Percentiles rank a stretch among this genome's conserved stretches.
Evolutionary conservation across 2,329 filamentous ascomycete species (phyloP).

Genomic region (Sarocladium oryzae): DNA sequence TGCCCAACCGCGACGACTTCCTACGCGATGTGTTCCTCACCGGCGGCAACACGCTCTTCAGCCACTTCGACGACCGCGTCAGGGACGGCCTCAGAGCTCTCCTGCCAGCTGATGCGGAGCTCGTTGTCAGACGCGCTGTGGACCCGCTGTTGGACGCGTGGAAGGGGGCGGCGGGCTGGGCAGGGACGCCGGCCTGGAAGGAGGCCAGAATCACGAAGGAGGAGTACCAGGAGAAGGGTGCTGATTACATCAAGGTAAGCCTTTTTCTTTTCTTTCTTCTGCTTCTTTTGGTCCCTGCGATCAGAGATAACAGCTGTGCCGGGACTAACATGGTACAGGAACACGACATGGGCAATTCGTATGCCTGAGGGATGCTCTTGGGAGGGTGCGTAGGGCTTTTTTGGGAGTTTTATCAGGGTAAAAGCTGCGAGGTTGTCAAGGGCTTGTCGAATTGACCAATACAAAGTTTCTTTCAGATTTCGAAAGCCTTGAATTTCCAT

Average conservation of each 20-base stretch:
- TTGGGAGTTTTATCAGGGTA: not conserved
- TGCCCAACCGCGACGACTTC: constrained; percentile 57
- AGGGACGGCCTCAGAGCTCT: constrained; percentile 64
- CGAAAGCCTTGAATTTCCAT: not conserved
- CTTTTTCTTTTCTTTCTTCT: no score
- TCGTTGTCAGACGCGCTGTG: constrained; percentile 66
- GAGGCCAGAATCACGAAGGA: constrained; percentile 64
- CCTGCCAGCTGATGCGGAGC: constrained; percentile 59
- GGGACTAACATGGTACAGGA: constrained; percentile 41
- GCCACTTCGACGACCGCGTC: constrained; percentile 79
- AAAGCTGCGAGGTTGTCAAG: not conserved
- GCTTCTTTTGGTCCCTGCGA: no score
- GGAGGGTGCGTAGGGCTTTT: not conserved
- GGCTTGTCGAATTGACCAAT: not conserved
- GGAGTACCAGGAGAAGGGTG: constrained; percentile 87
- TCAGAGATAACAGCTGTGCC: no score
- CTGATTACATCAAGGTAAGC: constrained; percentile 82
- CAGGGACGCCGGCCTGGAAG: constrained; percentile 52
- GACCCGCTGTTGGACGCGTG: constrained; percentile 84
- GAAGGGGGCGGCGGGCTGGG: constrained; percentile 88
- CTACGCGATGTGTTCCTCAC: constrained; percentile 87
- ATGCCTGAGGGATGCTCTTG: constrained; percentile 27
- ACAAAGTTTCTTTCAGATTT: not conserved
- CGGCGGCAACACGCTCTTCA: constrained; percentile 84
- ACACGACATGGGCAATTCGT: constrained; percentile 60